Base-by-base conservation (phyloP, 805 yeast species). In the Nakazawaea holstii region DNA sequence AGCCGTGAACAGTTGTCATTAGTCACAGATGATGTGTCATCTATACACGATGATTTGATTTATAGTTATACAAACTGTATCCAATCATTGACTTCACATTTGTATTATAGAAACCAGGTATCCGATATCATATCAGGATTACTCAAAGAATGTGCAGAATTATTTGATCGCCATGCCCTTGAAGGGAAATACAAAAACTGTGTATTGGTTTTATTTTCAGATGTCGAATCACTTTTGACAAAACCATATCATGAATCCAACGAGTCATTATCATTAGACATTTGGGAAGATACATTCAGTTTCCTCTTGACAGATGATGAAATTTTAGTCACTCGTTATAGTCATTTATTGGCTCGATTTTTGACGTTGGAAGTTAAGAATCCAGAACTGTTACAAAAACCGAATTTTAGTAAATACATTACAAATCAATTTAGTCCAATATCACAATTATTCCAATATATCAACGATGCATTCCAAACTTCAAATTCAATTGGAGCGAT, bases 21-120 rank as follows among this genome's bases (percentile, higher is more conserved):
- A 41, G 87, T 84, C 55, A 58, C 65, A 8, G 46, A 54, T 4
- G 36, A 43, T 2, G 4, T 8, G 7, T 2, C 11, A 6, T 17
- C 46, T 6, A 15, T 26, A 3, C 47, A 53, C 6, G 49, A 59
- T 8, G 50, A 65, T 43, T 53, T 76, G 58, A 56, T 76, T 57
- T 39, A 57, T 41, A 62, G 75, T 55, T 82, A 80, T 55, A 66
- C 80, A 1, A 67, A 67, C 20, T 78, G 90, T 26, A 77, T 91
- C 46, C 78, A 82, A 49, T 82, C 84, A 49, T 70, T 92, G 45
- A 81, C 90, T 1, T 75, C 79, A 2, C 96, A 90, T 60, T 76
- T 82, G 10, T 90, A 90, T 57, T 92, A 92, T 61, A 82, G 82
- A 50, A 95, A 89, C 54, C 99, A 94, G 62, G 79, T 85, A 5